Evolutionary conservation across 345 rosid genomes (phyloP), one percentile per base, ranked within the genome.

Genomic region (Orychophragmus violaceus): DNA sequence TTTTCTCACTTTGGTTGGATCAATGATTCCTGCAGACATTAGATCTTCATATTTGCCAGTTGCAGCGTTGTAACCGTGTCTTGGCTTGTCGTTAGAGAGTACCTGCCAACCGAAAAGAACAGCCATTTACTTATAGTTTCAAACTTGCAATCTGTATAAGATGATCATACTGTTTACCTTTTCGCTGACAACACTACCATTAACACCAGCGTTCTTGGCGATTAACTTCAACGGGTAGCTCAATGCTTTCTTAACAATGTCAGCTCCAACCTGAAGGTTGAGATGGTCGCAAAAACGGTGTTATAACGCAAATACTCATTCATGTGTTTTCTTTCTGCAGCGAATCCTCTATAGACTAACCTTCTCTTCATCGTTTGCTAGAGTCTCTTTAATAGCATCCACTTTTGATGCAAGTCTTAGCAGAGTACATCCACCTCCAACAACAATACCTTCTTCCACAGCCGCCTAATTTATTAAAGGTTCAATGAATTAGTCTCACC

Each of bases 1-100:
- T 59, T 36, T 37, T 57, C 80, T 54, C 25, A 81, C 92, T 89
- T 92, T 89, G 8, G 96, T 87, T 53, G 98, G 98, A 73, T 92
- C 96, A 3, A 92, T 92, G 48, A 92, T 92, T 36, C 96, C 96
- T 59, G 89, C 96, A 66, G 95, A 80, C 96, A 92, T 92, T 23
- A 92, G 66, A 80, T 92, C 96, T 63, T 91, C 95, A 14, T 91
- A 91, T 5, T 85, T 83, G 59, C 96, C 98, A 0, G 92, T 92
- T 27, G 95, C 91, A 21, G 96, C 96, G 60, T 92, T 89, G 84
- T 77, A 92, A 25, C 98, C 98, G 16, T 62, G 82, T 66, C 60
- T 84, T 5, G 70, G 71, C 69, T 91, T 71, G 68, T 85, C 96
- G 5, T 62, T 84, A 4, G 94, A 79, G 17, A 91, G 90, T 22